These are phyloP conservation scores for Prunus davidiana DNA, from an alignment of 306 rosid genomes.

Conservation along the genomic window DNA sequence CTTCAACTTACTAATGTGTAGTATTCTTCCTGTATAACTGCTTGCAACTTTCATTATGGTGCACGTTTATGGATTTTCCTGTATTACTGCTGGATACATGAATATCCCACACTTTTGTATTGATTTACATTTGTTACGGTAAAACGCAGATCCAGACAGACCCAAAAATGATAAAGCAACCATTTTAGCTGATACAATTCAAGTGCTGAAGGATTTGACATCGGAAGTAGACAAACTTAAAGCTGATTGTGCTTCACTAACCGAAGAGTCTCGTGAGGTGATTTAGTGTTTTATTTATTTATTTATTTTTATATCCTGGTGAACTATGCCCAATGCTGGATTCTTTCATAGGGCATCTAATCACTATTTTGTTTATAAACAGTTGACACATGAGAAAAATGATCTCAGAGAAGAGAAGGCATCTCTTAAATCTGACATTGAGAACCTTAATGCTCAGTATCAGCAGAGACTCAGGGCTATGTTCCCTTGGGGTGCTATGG, in stretches of 20 bases:
- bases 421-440: constrained; percentile 40
- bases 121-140: constrained; percentile 14
- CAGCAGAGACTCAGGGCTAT: constrained; percentile 33
- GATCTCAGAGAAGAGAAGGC: constrained; percentile 51
- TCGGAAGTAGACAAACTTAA: constrained; percentile 73
- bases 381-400: constrained; percentile 46
- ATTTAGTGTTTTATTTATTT: constrained; percentile 4
- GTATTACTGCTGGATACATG: neutral
- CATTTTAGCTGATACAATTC: constrained; percentile 71
- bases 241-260: constrained; percentile 51
- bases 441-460: constrained; percentile 39
- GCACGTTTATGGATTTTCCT: neutral
- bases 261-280: constrained; percentile 88
- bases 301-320: neutral
- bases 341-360: constrained; percentile 9
- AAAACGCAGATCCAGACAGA: constrained; percentile 79
- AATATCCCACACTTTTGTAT: neutral
- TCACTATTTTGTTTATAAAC: constrained; percentile 28
- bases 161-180: constrained; percentile 93
- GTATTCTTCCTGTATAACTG: neutral
- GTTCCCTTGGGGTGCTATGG: constrained; percentile 46
- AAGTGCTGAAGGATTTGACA: constrained; percentile 81
- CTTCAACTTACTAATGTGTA: neutral
- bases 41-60: neutral
- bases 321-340: constrained; percentile 3